Evolutionary conservation across 192 early-diverging fungal genomes (phyloP).

Genomic region (Coemansia biformis): DNA sequence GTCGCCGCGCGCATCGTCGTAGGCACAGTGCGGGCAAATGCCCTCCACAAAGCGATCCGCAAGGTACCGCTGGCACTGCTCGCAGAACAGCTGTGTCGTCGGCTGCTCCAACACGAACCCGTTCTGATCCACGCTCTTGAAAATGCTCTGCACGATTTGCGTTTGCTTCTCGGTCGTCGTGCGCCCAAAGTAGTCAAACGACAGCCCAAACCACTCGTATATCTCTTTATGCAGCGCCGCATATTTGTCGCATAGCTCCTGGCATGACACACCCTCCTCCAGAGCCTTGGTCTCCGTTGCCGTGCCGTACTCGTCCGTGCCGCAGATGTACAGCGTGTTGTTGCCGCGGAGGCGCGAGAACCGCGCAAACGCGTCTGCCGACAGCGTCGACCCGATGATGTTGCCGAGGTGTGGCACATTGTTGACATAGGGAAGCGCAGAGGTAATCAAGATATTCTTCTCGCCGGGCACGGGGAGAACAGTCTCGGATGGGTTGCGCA

Average conservation of each 20-base stretch:
- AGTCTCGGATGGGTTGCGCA: constrained; percentile 18
- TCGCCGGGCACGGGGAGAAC: constrained; percentile 33
- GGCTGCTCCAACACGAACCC: constrained; percentile 66
- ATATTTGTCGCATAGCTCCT: constrained; percentile 97
- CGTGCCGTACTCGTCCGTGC: constrained; percentile 99
- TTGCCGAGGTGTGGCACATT: constrained; percentile 99
- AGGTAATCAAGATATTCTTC: constrained; percentile 93
- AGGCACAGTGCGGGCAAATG: constrained; percentile 83
- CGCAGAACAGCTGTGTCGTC: constrained; percentile 89
- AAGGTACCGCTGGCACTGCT: constrained; percentile 80
- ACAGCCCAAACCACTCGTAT: constrained; percentile 93
- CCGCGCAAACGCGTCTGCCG: constrained; percentile 94
- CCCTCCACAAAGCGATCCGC: constrained; percentile 99
- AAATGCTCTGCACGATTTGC: constrained; percentile 90
- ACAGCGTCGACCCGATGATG: constrained; percentile 96
- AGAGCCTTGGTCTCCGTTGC: constrained; percentile 98
- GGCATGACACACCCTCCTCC: constrained; percentile 83
- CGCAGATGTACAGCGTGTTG: constrained; percentile 91
- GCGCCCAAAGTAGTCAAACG: constrained; percentile 94
- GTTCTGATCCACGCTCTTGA: constrained; percentile 64
- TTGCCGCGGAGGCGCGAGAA: constrained; percentile 84
- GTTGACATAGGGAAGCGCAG: constrained; percentile 97
- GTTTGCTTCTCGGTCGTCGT: constrained; percentile 89
- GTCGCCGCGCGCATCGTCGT: constrained; percentile 93
- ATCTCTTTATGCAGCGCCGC: constrained; percentile 74